Conservation (phyloP, 352 stramenopile genomes). For the Phytophthora europaea region DNA sequence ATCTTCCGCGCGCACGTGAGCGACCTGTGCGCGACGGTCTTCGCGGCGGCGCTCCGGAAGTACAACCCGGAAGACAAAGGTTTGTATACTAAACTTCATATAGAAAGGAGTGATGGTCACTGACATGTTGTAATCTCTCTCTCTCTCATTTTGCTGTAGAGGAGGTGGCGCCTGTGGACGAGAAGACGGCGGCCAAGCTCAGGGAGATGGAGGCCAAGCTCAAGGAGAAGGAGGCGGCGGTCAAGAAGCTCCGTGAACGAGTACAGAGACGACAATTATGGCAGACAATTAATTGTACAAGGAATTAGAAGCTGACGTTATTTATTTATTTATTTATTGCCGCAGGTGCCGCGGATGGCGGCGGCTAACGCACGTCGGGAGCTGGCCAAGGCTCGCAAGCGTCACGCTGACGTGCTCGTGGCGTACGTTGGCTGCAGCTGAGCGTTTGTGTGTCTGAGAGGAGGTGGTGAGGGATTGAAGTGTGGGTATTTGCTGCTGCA, state of each 20-base stretch:
- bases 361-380: slow-evolving; percentile 62
- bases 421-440: slow-evolving; percentile 33
- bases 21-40: slow-evolving; percentile 80
- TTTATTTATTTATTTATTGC: background rate
- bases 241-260: slow-evolving; percentile 70
- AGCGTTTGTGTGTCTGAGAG: slow-evolving; percentile 15
- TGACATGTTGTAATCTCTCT: background rate
- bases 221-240: slow-evolving; percentile 58
- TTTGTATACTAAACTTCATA: slow-evolving; percentile 8
- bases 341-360: slow-evolving; percentile 62
- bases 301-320: background rate
- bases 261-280: slow-evolving; percentile 29
- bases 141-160: slow-evolving; percentile 35
- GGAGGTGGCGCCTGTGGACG: slow-evolving; percentile 69
- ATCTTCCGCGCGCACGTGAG: slow-evolving; percentile 83
- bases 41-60: slow-evolving; percentile 70
- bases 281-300: background rate
- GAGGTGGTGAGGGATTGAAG: slow-evolving; percentile 6
- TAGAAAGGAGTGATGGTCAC: background rate
- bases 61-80: slow-evolving; percentile 78
- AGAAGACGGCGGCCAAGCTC: slow-evolving; percentile 49
- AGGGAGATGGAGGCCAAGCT: slow-evolving; percentile 61
- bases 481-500: slow-evolving; percentile 6
- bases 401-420: slow-evolving; percentile 59
- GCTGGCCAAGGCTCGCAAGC: slow-evolving; percentile 66